Evolutionary conservation across 495 filamentous ascomycete genomes (phyloP).

Genomic region (Penicillium lagena): DNA sequence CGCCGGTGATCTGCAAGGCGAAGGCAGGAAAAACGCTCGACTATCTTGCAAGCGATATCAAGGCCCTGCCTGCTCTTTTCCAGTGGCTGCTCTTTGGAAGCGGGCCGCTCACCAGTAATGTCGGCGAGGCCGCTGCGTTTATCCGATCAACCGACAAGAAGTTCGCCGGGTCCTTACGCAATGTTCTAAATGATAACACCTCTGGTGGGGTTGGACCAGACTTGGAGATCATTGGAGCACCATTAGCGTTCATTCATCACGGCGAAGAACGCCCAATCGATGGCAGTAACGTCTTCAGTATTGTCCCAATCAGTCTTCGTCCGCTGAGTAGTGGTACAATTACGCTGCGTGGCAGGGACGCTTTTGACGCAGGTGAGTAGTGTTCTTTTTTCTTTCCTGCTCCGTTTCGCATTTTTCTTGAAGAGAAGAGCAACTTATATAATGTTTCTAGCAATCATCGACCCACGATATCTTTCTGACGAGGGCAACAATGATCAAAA

Average conservation of each 20-base stretch:
- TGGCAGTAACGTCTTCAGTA: constrained; percentile 9
- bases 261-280: constrained; percentile 10
- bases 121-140: constrained; percentile 15
- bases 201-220: constrained; percentile 11
- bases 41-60: constrained; percentile 10
- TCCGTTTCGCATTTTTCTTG: not conserved
- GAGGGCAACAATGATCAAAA: constrained; percentile 12
- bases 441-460: constrained; percentile 12
- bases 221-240: constrained; percentile 17
- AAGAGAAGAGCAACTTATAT: not conserved
- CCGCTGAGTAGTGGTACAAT: constrained; percentile 14
- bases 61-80: constrained; percentile 11
- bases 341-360: constrained; percentile 9
- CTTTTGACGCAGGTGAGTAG: constrained; percentile 13
- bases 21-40: constrained; percentile 12
- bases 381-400: no score
- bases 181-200: constrained; percentile 2
- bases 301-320: constrained; percentile 11
- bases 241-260: constrained; percentile 16
- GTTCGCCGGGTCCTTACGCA: not conserved
- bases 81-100: constrained; percentile 11
- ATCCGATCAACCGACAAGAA: constrained; percentile 8
- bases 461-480: constrained; percentile 16
- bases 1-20: constrained; percentile 15
- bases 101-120: constrained; percentile 17